Evolutionary conservation across 2,329 filamentous ascomycete genomes (phyloP).

Genomic region (Dactylellina haptotyla): DNA sequence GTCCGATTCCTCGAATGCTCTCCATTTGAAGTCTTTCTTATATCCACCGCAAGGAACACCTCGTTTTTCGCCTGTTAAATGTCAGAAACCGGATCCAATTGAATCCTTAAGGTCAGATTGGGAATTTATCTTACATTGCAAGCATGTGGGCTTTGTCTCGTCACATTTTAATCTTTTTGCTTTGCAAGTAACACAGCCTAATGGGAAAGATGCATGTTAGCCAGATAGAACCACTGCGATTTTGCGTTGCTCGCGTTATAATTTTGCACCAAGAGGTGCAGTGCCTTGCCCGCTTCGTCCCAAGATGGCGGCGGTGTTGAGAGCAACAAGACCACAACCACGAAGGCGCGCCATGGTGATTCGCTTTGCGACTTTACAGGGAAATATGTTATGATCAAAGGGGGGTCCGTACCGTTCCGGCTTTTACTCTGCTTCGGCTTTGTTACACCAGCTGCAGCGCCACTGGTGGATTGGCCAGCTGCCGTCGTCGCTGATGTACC

Average conservation of each 20-base stretch:
- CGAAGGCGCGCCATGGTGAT: too few relatives aligned
- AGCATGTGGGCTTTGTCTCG: conserved; percentile 75
- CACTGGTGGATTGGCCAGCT: conserved; percentile 27
- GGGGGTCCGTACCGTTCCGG: conserved; percentile 71
- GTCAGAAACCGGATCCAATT: not conserved
- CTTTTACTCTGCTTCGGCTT: conserved; percentile 80
- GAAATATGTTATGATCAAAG: conserved; percentile 43
- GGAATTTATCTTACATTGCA: conserved; percentile 70
- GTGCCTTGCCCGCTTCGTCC: too few relatives aligned
- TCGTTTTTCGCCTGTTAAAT: conserved; percentile 65
- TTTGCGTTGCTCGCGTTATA: conserved; percentile 44
- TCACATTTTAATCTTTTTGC: conserved; percentile 78
- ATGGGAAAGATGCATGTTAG: conserved; percentile 1
- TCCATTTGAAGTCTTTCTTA: conserved; percentile 80
- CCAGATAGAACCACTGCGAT: not conserved
- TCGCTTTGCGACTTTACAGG: too few relatives aligned
- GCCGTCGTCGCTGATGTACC: conserved; percentile 24
- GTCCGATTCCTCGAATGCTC: conserved; percentile 73
- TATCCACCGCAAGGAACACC: conserved; percentile 76
- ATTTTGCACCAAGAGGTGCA: too few relatives aligned
- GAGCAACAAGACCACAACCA: conserved; percentile 46
- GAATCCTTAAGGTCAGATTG: not conserved
- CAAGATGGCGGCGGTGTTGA: too few relatives aligned
- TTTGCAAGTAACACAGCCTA: conserved; percentile 79
- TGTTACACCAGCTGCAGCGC: conserved; percentile 56